phyloP scores from a whole-genome alignment of 768 basidiomycete genomes.

The Boletellus ananas region DNA sequence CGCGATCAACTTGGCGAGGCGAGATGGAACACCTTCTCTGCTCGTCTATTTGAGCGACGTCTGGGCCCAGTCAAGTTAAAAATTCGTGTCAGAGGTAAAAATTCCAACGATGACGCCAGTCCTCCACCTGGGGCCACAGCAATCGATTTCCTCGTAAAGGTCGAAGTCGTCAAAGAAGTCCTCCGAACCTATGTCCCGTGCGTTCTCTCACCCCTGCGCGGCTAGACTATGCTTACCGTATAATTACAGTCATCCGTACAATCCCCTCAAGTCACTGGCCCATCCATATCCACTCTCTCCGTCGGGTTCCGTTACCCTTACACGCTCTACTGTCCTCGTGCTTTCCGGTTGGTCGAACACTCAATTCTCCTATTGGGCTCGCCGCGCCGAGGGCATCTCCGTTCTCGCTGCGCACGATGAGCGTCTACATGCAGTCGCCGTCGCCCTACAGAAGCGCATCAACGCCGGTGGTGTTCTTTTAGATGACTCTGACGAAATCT shows the following conservation, averaged over 20 bases:
- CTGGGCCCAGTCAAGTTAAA: conserved; percentile 38
- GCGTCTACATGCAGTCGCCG: conserved; percentile 38
- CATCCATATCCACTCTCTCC: conserved; percentile 39
- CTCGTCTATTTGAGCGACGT: conserved; percentile 45
- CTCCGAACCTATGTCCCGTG: conserved; percentile 47
- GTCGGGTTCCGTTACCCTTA: conserved; percentile 43
- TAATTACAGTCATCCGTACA: conserved; percentile 46
- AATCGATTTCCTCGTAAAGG: conserved; percentile 51
- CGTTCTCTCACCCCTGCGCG: conserved; percentile 20
- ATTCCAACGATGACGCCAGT: conserved; percentile 24
- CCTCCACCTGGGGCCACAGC: conserved; percentile 38
- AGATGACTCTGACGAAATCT: conserved; percentile 24
- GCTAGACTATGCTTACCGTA: conserved; percentile 21
- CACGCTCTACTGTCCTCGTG: conserved; percentile 44
- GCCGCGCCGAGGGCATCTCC: conserved; percentile 46
- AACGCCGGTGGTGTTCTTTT: conserved; percentile 31
- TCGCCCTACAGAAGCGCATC: conserved; percentile 41
- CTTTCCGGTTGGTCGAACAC: conserved; percentile 53
- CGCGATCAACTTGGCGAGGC: conserved; percentile 41
- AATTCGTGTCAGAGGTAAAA: conserved; percentile 31
- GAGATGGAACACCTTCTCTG: conserved; percentile 45
- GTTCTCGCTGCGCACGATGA: conserved; percentile 41
- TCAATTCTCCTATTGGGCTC: conserved; percentile 54
- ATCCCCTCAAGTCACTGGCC: conserved; percentile 46
- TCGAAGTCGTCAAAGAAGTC: conserved; percentile 49